Evolutionary conservation across 176 grass and related monocot species (phyloP), one percentile per base, ranked within the genome.

Genomic region (Elaeis guineensis): DNA sequence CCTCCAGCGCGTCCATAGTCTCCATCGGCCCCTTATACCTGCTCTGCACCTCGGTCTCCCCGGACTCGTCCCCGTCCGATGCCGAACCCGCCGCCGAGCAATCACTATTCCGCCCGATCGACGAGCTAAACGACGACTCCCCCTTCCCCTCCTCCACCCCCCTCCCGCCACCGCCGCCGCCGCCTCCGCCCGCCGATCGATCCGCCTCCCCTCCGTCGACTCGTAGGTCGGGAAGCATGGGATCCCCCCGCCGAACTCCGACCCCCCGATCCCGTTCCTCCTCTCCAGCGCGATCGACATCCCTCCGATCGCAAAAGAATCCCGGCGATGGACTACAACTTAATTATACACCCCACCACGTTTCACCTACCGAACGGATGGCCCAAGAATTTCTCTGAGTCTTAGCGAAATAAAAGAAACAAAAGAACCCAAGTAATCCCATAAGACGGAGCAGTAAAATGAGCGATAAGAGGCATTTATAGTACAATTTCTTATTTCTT

Each of bases 11-110:
- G 61, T 95, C 90, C 90, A 95, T 86, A 67, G 86, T 86, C 59
- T 95, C 90, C 66, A 95, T 71, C 19, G 90, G 82, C 12, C 85
- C 85, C 79, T 76, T 95, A 62, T 75, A 86, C 18, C 82, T 80
- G 70, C 90, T 95, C 86, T 89, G 86, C 25, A 95, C 90, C 85
- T 95, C 90, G 44, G 75, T 70, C 86, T 87, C 84, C 57, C 69
- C 75, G 61, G 77, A 85, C 48, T 81, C 82, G 68, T 79, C 78
- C 66, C 70, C 66, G 52, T 67, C 79, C 68, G 79, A 71, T 54
- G 26, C 23, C 57, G 21, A 12, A 7, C 11, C 57, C 22, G 0
- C 66, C 12, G 73, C 82, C 4, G 80, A 67, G 63, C 72, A 77
- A 67, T 83, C 71, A 56, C 86, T 95, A 72, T 78, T 69, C 82